Percentiles rank a stretch among this genome's conserved stretches.
Evolutionary conservation across 1,284 basidiomycete genomes (phyloP).

Genomic region (Cryptococcus sp.): DNA sequence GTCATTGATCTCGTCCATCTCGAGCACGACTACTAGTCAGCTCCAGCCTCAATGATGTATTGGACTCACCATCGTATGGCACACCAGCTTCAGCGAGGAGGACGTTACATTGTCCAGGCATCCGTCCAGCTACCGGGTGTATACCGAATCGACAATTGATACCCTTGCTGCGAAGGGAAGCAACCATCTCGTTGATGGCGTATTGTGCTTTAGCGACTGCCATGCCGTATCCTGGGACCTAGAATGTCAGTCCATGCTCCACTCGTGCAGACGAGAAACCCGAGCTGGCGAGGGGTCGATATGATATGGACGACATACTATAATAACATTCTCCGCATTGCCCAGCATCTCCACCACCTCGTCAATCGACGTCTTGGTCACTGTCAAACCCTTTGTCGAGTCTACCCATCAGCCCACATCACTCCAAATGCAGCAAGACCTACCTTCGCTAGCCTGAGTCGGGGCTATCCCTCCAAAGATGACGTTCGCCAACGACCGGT

Average conservation of each 20-base stretch:
- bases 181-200: conserved; percentile 73
- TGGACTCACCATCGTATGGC: conserved; percentile 77
- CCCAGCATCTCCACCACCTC: conserved; percentile 68
- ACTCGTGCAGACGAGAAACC: too few species aligned
- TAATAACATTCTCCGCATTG: conserved; percentile 74
- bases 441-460: conserved; percentile 48
- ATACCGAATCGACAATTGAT: conserved; percentile 57
- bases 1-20: conserved; percentile 89
- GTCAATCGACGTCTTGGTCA: conserved; percentile 67
- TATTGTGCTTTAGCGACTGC: conserved; percentile 83
- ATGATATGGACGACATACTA: too few species aligned
- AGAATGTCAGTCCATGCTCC: conserved; percentile 52
- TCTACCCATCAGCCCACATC: conserved; percentile 34
- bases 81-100: conserved; percentile 78
- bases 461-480: conserved; percentile 61
- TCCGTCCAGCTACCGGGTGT: conserved; percentile 43
- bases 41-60: too few species aligned
- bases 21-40: conserved; percentile 60
- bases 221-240: conserved; percentile 49
- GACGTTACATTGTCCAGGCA: conserved; percentile 60
- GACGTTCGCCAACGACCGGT: conserved; percentile 43
- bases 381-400: conserved; percentile 66
- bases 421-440: background rate
- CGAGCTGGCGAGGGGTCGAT: background rate
- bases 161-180: conserved; percentile 62